Evolutionary conservation across 2,329 filamentous ascomycete species (phyloP).

Genomic region (Chrysosporium queenslandicum): DNA sequence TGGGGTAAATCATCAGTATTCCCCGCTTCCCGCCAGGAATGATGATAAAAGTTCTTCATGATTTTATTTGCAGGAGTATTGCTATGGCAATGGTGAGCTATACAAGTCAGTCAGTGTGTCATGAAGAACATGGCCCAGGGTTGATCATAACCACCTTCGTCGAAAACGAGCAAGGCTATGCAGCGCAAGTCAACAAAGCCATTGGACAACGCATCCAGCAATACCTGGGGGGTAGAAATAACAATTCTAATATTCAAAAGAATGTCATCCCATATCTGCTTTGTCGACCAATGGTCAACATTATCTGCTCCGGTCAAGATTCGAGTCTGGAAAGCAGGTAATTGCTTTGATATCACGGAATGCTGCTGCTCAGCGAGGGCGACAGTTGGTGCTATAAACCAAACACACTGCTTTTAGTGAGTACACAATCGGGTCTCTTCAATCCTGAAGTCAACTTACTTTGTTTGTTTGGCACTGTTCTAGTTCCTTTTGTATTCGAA

Average conservation of each 20-base stretch:
- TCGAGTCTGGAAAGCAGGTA: constrained; percentile 48
- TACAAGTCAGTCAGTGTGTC: background rate
- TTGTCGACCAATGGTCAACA: constrained; percentile 62
- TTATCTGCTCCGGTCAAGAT: constrained; percentile 59
- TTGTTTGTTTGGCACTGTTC: constrained; percentile 46
- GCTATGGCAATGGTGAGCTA: constrained; percentile 61
- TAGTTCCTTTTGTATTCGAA: constrained; percentile 57
- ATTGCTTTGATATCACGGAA: constrained; percentile 49
- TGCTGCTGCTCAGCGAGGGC: constrained; percentile 58
- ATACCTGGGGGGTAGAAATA: constrained; percentile 65
- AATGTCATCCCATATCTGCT: constrained; percentile 56
- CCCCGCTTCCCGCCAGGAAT: constrained; percentile 31
- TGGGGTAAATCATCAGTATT: constrained; percentile 41
- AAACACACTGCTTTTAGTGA: constrained; percentile 40
- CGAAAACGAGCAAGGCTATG: constrained; percentile 64
- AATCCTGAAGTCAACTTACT: constrained; percentile 33
- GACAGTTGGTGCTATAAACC: constrained; percentile 65
- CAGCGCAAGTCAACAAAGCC: constrained; percentile 58
- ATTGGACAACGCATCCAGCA: constrained; percentile 64
- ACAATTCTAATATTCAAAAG: constrained; percentile 59
- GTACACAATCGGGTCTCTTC: constrained; percentile 11
- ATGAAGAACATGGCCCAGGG: background rate
- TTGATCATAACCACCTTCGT: constrained; percentile 54
- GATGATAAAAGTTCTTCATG: constrained; percentile 62
- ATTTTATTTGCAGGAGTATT: constrained; percentile 58